phyloP scores from a whole-genome alignment of 768 basidiomycete genomes.

The Leccinum disarticulatum region DNA sequence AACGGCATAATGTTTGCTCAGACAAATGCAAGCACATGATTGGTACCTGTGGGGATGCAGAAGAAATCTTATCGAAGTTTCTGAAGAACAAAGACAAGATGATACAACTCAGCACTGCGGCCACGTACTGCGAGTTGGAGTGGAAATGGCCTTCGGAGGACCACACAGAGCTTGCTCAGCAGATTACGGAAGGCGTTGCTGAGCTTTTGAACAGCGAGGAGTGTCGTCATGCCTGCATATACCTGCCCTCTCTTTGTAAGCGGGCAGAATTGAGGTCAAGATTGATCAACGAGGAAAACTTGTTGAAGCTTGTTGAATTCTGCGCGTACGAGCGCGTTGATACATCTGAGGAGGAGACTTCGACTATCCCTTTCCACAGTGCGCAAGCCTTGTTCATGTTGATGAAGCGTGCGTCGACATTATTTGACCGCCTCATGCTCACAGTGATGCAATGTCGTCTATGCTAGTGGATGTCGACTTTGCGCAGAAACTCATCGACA shows the following conservation, averaged over 20 bases:
- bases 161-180: constrained; percentile 1
- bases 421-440: neutral
- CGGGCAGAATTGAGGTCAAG: constrained; percentile 8
- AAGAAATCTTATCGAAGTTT: constrained; percentile 11
- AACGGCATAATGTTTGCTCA: constrained; percentile 2
- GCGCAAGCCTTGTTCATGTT: constrained; percentile 28
- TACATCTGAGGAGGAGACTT: constrained; percentile 17
- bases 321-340: constrained; percentile 14
- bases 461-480: constrained; percentile 15
- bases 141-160: constrained; percentile 20
- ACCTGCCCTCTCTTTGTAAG: constrained; percentile 31
- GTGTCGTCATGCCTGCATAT: constrained; percentile 27
- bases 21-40: constrained; percentile 18
- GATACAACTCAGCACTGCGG: constrained; percentile 26
- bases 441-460: constrained; percentile 2
- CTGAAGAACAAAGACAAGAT: constrained; percentile 14
- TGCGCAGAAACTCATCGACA: constrained; percentile 15
- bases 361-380: constrained; percentile 22
- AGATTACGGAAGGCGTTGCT: constrained; percentile 11
- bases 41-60: neutral
- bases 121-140: constrained; percentile 26
- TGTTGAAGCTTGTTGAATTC: constrained; percentile 15
- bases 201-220: constrained; percentile 14
- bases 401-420: constrained; percentile 19
- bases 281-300: too few relatives aligned